Evolutionary conservation across 805 yeast species (phyloP).

Genomic region (Jamesozyma jinghongensis): DNA sequence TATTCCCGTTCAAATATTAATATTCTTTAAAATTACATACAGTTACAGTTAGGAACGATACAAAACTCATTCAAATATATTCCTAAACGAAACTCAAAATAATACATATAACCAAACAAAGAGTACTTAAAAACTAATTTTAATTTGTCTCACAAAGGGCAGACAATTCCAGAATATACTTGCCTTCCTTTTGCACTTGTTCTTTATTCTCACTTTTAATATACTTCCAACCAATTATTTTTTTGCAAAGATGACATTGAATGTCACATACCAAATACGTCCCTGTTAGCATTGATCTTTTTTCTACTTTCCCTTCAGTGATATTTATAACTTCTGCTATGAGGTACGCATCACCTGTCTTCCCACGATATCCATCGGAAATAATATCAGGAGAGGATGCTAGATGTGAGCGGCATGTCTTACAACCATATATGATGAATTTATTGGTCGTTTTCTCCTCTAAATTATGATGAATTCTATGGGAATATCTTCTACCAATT

Average conservation of each 20-base stretch:
- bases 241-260: conserved; percentile 45
- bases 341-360: conserved; percentile 48
- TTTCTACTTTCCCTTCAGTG: conserved; percentile 30
- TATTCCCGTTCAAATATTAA: neutral
- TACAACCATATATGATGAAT: conserved; percentile 27
- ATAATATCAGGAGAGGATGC: conserved; percentile 26
- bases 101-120: no score
- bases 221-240: conserved; percentile 57
- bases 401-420: conserved; percentile 26
- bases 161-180: conserved; percentile 42
- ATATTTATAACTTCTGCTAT: conserved; percentile 43
- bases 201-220: conserved; percentile 36
- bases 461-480: neutral
- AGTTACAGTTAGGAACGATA: neutral
- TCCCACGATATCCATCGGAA: conserved; percentile 43
- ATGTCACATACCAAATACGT: conserved; percentile 48
- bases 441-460: no score
- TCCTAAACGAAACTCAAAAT: no score
- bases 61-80: neutral
- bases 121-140: neutral
- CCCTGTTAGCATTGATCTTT: conserved; percentile 52
- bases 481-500: neutral
- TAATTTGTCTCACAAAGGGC: conserved; percentile 20
- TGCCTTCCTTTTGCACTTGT: conserved; percentile 54
- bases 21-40: neutral